phyloP scores from a whole-genome alignment of 257 asterid species.

The Solanum virginianum region DNA sequence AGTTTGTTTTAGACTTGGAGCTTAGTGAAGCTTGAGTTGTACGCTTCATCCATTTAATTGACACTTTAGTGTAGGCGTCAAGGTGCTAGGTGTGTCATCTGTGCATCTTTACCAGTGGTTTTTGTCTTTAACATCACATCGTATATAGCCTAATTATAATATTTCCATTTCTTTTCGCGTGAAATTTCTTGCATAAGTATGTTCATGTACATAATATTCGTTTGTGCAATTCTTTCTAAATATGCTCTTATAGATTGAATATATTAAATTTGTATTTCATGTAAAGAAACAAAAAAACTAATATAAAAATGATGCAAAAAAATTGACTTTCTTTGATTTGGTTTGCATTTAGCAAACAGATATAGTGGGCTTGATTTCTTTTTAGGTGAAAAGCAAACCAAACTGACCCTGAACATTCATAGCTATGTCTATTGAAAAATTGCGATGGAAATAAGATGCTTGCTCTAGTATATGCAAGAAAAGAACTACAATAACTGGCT shows the following conservation, averaged over 20 bases:
- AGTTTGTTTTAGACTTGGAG: neutral
- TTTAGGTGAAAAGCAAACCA: neutral
- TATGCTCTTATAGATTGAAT: neutral
- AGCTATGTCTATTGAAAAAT: neutral
- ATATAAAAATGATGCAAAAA: neutral
- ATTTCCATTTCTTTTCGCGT: neutral
- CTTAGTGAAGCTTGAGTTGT: neutral
- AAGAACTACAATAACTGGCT: neutral
- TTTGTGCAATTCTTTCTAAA: neutral
- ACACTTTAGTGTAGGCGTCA: neutral
- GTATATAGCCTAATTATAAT: neutral
- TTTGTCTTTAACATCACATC: neutral
- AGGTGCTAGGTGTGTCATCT: neutral
- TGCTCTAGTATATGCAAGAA: neutral
- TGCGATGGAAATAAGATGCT: neutral
- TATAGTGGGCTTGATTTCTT: neutral
- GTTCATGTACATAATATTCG: neutral
- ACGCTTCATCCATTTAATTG: neutral
- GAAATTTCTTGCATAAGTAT: neutral
- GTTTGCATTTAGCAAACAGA: neutral
- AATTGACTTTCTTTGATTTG: neutral
- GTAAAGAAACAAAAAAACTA: neutral
- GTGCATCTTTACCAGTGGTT: neutral
- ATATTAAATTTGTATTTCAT: neutral
- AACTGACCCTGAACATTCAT: neutral